phyloP scores from a whole-genome alignment of 192 early-diverging fungal genomes.

The Rhizophagus prolifer region DNA sequence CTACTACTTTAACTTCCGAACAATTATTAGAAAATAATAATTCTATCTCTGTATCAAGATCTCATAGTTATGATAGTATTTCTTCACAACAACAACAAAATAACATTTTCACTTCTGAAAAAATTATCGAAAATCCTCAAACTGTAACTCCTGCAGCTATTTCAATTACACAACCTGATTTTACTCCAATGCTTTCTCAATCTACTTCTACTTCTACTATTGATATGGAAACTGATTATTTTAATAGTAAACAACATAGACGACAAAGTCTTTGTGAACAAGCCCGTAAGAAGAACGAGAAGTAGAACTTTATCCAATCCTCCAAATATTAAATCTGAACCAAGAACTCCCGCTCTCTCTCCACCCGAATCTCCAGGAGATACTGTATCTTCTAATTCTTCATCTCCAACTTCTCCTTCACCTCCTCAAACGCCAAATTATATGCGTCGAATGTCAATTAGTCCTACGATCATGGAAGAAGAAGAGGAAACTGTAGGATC shows the following conservation, averaged over 20 bases:
- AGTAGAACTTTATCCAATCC: slow-evolving; percentile 5
- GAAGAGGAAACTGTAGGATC: slow-evolving; percentile 15
- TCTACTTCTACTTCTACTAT: neutral
- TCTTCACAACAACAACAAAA: neutral
- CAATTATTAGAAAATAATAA: slow-evolving; percentile 7
- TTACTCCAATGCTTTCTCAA: neutral
- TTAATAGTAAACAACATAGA: neutral
- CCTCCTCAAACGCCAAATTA: slow-evolving; percentile 8
- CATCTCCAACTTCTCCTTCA: slow-evolving; percentile 18
- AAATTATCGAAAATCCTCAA: slow-evolving; percentile 20
- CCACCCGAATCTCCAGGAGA: slow-evolving; percentile 8
- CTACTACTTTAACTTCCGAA: neutral
- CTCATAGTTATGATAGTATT: slow-evolving; percentile 8
- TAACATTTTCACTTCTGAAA: slow-evolving; percentile 5
- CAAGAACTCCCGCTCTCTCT: slow-evolving; percentile 21
- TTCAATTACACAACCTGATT: slow-evolving; percentile 10
- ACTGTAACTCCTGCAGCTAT: slow-evolving; percentile 22
- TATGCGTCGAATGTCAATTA: neutral
- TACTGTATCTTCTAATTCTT: neutral
- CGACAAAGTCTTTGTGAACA: neutral
- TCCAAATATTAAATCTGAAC: slow-evolving; percentile 11
- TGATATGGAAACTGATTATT: slow-evolving; percentile 4
- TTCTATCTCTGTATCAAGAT: neutral
- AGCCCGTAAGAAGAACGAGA: neutral
- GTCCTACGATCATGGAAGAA: slow-evolving; percentile 17